Evolutionary conservation across 2,329 filamentous ascomycete species (phyloP), one percentile per base, ranked within the genome.

Genomic region (Stagonosporopsis tanaceti): DNA sequence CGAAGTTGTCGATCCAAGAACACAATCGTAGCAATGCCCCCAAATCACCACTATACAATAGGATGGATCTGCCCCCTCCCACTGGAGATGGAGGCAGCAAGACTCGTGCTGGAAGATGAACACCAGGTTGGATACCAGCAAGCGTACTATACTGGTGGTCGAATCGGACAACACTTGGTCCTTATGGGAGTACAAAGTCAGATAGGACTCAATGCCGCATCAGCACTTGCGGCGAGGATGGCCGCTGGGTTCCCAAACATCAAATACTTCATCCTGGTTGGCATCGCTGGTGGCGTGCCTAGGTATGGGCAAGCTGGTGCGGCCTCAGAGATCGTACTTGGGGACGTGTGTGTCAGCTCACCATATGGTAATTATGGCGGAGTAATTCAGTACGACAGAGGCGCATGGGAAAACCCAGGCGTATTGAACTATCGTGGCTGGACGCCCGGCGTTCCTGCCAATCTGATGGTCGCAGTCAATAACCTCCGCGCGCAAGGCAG

Each of bases 241-340:
- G 46, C 47, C 32, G 37, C 28, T 50, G 53, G 47, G 2, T 64
- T 62, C 30, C 55, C 57, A 4, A 58, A 58, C 37, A 63, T 66
- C 46, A 56, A 50, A 17, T 61, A 53, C 37, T 61, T 64, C 41
- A 17, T 66, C 1, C 25, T 65, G 1, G 65, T 69, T 17, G 60
- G 65, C n/a, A 69, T 67, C 38, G 62, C 45, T 55, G 60, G 65
- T n/a, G 65, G 66, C 4, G 62, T 63, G 3, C 65, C 60, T 30
- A 47, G 44, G 14, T 63, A 66, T 37, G 58, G 62, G 17, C 54
- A 57, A 35, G 34, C 59, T 22, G 53, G 64, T 46, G 59, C 53
- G 38, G 50, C 3, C 6, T 50, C n/a, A 3, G 20, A 46, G 46
- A 65, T 69, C 15, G 54, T 62, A n/a, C 57, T 69, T 14, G 62